Evolutionary conservation across 1,139 yeast genomes (phyloP).

Genomic region (Zygosaccharomyces sapae): DNA sequence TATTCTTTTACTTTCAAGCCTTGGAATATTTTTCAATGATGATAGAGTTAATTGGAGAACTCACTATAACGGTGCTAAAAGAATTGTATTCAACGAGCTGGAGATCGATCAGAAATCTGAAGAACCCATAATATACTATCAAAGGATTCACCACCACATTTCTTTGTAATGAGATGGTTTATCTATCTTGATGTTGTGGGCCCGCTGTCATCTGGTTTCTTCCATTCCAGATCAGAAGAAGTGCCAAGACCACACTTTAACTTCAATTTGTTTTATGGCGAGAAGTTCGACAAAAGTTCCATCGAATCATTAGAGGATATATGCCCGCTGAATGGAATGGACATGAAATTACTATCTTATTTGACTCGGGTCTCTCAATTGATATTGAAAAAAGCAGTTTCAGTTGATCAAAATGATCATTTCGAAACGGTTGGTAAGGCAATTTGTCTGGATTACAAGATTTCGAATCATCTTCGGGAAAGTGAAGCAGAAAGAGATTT

Average conservation of each 20-base stretch:
- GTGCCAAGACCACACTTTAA: conserved; percentile 6
- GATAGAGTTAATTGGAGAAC: conserved; percentile 52
- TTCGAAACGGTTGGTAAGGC: conserved; percentile 38
- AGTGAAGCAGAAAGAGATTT: conserved; percentile 13
- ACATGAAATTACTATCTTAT: conserved; percentile 48
- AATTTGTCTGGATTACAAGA: conserved; percentile 12
- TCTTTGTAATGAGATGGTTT: conserved; percentile 66
- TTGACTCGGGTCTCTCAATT: conserved; percentile 36
- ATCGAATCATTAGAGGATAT: conserved; percentile 38
- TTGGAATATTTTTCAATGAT: conserved; percentile 50
- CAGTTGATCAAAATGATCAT: conserved; percentile 26
- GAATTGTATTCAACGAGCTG: conserved; percentile 45
- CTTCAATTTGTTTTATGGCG: conserved; percentile 3
- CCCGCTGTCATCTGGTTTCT: conserved; percentile 13
- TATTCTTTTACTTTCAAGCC: conserved; percentile 58
- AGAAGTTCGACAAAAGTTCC: background rate
- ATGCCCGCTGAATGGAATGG: conserved; percentile 59
- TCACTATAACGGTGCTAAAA: conserved; percentile 66
- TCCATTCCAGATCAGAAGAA: background rate
- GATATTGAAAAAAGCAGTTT: conserved; percentile 5
- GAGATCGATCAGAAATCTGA: conserved; percentile 11
- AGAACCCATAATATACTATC: conserved; percentile 11
- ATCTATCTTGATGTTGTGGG: conserved; percentile 70
- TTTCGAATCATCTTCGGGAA: conserved; percentile 9
- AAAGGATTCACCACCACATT: conserved; percentile 45